Evolutionary conservation across 139 green algal genomes (phyloP).

Genomic region (Pseudopediastrum boryanum): DNA sequence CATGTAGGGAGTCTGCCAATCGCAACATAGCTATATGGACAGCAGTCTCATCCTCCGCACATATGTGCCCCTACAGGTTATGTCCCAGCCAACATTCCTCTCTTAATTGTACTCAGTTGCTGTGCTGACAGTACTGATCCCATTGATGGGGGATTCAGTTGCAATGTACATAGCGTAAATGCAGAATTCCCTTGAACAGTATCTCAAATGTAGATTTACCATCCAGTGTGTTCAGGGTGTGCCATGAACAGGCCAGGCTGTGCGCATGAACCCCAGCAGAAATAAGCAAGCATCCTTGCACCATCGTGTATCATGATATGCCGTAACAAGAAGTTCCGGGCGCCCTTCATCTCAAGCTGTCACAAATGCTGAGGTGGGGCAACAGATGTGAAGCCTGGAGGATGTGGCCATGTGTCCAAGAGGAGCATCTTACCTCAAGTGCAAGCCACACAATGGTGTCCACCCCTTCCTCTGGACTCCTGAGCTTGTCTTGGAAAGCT

Average conservation of each 20-base stretch:
- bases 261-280: background rate
- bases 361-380: background rate
- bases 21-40: no score
- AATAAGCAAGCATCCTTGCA: background rate
- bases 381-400: background rate
- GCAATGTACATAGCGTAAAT: no score
- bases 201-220: no score
- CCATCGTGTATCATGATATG: background rate
- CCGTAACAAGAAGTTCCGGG: background rate
- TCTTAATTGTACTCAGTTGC: no score
- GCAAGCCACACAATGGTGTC: slow-evolving; percentile 74
- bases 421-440: slow-evolving; percentile 56
- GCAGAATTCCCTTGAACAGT: no score
- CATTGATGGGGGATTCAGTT: no score
- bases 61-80: no score
- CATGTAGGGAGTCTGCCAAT: no score
- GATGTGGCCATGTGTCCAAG: background rate
- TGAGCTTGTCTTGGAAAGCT: slow-evolving; percentile 54
- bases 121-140: no score
- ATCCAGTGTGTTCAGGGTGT: no score
- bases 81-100: no score
- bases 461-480: slow-evolving; percentile 52
- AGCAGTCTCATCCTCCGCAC: no score
- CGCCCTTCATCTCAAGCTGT: background rate
- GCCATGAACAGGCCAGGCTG: background rate